phyloP scores from a whole-genome alignment of 257 asterid species.

The Solanum dulcamara region DNA sequence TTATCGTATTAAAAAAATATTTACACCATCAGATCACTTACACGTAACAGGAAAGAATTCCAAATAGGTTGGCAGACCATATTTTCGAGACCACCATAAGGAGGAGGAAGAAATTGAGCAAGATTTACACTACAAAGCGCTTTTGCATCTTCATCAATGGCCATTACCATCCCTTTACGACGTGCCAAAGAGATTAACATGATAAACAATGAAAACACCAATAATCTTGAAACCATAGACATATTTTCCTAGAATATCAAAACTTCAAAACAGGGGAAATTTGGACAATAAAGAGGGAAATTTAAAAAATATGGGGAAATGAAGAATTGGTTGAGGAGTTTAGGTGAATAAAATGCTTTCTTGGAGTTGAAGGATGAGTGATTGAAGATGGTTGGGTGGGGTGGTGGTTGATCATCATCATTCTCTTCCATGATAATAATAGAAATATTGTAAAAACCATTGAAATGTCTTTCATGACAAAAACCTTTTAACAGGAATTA shows the following conservation, averaged over 20 bases:
- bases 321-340: background rate
- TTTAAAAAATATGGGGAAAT: background rate
- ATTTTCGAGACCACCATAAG: constrained; percentile 46
- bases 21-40: too few species aligned
- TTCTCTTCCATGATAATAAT: constrained; percentile 9
- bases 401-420: constrained; percentile 45
- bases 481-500: background rate
- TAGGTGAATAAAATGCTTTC: background rate
- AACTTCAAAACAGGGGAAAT: background rate
- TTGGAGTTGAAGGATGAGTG: background rate
- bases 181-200: background rate
- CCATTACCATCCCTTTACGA: background rate
- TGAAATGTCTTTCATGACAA: constrained; percentile 8
- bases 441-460: constrained; percentile 1
- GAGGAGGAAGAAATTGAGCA: constrained; percentile 69
- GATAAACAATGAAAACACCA: background rate
- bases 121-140: constrained; percentile 53
- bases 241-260: background rate
- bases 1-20: too few species aligned
- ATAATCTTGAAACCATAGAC: background rate
- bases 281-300: background rate
- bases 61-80: constrained; percentile 80
- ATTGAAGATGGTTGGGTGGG: constrained; percentile 15
- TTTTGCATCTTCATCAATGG: constrained; percentile 2
- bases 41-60: constrained; percentile 73